phyloP scores from a whole-genome alignment of 2,329 filamentous ascomycete genomes.

The Penicillium sclerotiorum region DNA sequence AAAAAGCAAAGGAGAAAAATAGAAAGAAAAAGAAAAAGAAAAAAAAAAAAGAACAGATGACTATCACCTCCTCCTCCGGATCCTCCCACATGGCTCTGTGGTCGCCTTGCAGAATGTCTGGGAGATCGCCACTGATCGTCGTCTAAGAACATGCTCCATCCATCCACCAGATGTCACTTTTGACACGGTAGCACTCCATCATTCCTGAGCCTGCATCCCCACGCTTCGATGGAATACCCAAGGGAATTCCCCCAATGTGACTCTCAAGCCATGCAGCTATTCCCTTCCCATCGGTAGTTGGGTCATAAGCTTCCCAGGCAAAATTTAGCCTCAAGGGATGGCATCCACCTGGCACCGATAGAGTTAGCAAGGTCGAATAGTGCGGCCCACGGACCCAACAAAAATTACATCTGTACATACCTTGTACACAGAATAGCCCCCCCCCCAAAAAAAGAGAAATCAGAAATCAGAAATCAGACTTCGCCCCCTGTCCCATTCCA shows the following conservation, averaged over 20 bases:
- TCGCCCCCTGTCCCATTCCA: slow-evolving; percentile 5
- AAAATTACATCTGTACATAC: too few relatives aligned
- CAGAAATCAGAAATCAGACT: too few relatives aligned
- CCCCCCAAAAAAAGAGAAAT: too few relatives aligned
- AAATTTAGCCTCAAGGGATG: slow-evolving; percentile 20
- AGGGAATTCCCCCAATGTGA: slow-evolving; percentile 2
- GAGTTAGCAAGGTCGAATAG: slow-evolving; percentile 19
- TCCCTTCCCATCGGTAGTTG: background rate
- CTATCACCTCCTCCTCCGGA: slow-evolving; percentile 12
- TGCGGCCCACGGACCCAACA: slow-evolving; percentile 9
- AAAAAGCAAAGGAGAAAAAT: background rate
- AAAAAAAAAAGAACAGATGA: slow-evolving; percentile 1
- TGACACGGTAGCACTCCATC: slow-evolving; percentile 29
- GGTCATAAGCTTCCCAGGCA: slow-evolving; percentile 1
- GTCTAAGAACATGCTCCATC: slow-evolving; percentile 19
- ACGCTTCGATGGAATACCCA: background rate
- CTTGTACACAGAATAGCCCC: too few relatives aligned
- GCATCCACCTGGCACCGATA: slow-evolving; percentile 8
- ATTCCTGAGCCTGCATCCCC: slow-evolving; percentile 16
- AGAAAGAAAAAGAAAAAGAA: background rate
- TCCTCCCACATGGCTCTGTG: slow-evolving; percentile 25
- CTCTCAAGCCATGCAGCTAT: background rate
- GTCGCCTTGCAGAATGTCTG: slow-evolving; percentile 30
- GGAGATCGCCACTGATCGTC: slow-evolving; percentile 19
- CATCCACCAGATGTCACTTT: slow-evolving; percentile 11